Base-by-base conservation (phyloP, 768 basidiomycete genomes). In the Tylopilus felleus region DNA sequence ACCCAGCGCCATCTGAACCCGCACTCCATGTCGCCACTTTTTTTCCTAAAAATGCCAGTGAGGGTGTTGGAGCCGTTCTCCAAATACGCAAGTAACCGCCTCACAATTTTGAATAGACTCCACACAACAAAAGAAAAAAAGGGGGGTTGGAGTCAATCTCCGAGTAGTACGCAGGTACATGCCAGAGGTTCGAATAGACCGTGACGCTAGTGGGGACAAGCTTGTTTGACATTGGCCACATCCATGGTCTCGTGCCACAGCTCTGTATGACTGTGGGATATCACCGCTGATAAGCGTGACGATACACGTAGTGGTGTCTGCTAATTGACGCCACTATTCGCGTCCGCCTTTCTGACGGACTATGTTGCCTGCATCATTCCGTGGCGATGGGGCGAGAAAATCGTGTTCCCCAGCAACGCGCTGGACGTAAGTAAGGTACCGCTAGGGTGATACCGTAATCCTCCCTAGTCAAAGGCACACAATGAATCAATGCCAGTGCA, bases 161-260 rank as follows among this genome's bases (percentile, higher is more conserved):
- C 9, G 14, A 33, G 33, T 14, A 33, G 14, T 2, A 33, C 8
- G 29, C 2, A 49, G 13, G n/a, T 23, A 28, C 7, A 22, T 31
- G 35, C 2, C 63, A 52, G 29, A 71, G 19, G 44, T 64, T 67
- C 28, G 65, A 52, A 57, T 71, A 70, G 23, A 65, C n/a, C n/a
- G n/a, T 57, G 2, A 71, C 69, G 8, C 67, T 43, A 33, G 7
- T 17, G 27, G 64, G 57, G 19, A 60, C 45, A 3, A 22, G 12
- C 38, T 67, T 63, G 51, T 55, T 63, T 17, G 45, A 17, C 55
- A 9, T 48, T 62, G 1, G 51, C 61, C 16, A 48, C 43, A 9
- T 59, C 57, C 17, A 36, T 17, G 35, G 35, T 67, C 31, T 65
- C 56, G 4, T 71, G 69, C 69, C 70, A 71, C 1, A 72, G 27